These are phyloP conservation scores for Monosporozyma servazzii DNA, from an alignment of 805 yeast species.

Conservation along the genomic window DNA sequence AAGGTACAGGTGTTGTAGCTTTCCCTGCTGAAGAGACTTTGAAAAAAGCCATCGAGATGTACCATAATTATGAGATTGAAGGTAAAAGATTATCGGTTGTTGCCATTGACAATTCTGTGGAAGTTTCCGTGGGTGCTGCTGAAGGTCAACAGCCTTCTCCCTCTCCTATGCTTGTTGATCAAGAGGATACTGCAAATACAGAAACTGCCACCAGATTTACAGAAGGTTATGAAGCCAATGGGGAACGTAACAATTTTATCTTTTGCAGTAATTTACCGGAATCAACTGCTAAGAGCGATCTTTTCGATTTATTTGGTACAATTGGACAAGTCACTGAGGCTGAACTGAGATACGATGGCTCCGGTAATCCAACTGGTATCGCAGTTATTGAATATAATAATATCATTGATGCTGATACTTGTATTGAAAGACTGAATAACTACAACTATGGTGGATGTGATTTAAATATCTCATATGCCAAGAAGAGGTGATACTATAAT, in stretches of 20 bases:
- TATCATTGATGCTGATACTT: slow-evolving; percentile 59
- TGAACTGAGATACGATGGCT: slow-evolving; percentile 54
- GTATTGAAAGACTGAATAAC: slow-evolving; percentile 64
- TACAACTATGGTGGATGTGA: slow-evolving; percentile 81
- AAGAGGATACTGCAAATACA: neutral
- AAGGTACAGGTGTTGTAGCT: slow-evolving; percentile 76
- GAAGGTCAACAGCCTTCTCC: neutral
- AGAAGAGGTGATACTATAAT: slow-evolving; percentile 6
- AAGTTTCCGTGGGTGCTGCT: neutral
- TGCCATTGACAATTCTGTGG: neutral
- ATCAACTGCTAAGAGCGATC: slow-evolving; percentile 79
- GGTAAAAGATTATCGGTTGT: slow-evolving; percentile 11
- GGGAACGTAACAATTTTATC: slow-evolving; percentile 51
- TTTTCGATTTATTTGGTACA: slow-evolving; percentile 76
- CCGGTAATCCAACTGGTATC: slow-evolving; percentile 66
- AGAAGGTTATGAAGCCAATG: slow-evolving; percentile 53
- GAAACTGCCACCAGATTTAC: slow-evolving; percentile 42
- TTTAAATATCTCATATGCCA: slow-evolving; percentile 60
- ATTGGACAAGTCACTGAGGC: slow-evolving; percentile 70
- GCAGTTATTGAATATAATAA: slow-evolving; percentile 77
- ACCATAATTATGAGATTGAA: slow-evolving; percentile 51
- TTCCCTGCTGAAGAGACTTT: slow-evolving; percentile 60
- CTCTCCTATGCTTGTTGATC: neutral
- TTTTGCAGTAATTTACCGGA: slow-evolving; percentile 76
- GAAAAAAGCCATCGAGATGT: slow-evolving; percentile 57